Percentiles rank a stretch among this genome's conserved stretches.
Conservation (phyloP, 768 basidiomycete species). For the Gymnopilus dilepis region DNA sequence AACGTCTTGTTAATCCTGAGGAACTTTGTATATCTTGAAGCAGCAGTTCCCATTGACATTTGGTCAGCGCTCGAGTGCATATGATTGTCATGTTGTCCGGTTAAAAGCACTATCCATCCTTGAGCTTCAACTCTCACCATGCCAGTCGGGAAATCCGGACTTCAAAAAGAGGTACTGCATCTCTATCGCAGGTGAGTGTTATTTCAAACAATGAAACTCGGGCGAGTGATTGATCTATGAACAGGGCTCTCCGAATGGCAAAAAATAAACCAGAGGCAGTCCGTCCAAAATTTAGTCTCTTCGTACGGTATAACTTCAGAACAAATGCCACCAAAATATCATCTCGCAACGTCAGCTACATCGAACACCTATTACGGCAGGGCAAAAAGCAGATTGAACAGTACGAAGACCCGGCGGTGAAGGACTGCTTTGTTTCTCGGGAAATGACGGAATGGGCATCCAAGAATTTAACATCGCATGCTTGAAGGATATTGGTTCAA, state of each 20-base stretch:
- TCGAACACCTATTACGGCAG: conserved; percentile 80
- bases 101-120: not conserved
- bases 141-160: conserved; percentile 40
- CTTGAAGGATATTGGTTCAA: conserved; percentile 4
- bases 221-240: no score
- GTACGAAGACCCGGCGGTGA: conserved; percentile 70
- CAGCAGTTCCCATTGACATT: no score
- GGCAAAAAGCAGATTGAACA: conserved; percentile 70
- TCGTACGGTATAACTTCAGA: conserved; percentile 73
- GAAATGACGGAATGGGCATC: conserved; percentile 76
- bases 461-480: conserved; percentile 26
- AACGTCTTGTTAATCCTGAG: no score
- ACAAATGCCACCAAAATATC: conserved; percentile 64
- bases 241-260: conserved; percentile 78
- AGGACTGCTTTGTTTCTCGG: conserved; percentile 75
- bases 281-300: conserved; percentile 69
- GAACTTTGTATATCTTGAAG: no score
- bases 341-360: conserved; percentile 66
- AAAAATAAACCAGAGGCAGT: conserved; percentile 64
- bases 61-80: no score
- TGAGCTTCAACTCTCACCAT: conserved; percentile 5
- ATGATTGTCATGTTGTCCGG: not conserved
- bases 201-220: no score
- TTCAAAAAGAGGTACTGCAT: conserved; percentile 57
- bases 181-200: conserved; percentile 47